Percentiles rank a stretch among this genome's conserved stretches.
These are phyloP conservation scores for Rhodomyrtus tomentosa DNA, from an alignment of 345 rosid genomes.

Conservation along the genomic window DNA sequence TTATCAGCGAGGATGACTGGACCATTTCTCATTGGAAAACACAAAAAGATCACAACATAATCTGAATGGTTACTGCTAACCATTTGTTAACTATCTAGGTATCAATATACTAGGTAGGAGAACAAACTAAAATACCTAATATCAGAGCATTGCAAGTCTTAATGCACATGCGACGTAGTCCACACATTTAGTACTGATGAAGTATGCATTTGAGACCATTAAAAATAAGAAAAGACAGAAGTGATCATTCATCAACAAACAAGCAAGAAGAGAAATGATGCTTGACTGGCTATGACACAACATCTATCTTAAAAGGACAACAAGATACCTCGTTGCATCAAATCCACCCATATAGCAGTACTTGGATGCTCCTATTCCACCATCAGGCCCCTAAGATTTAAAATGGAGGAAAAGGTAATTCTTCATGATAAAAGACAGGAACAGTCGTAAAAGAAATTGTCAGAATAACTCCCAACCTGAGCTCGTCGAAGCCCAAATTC, in stretches of 20 bases:
- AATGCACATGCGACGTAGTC: neutral
- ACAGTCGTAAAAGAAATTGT: neutral
- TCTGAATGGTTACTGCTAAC: neutral
- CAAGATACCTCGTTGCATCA: slow-evolving; percentile 82
- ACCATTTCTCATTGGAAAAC: neutral
- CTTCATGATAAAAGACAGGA: neutral
- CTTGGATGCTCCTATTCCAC: slow-evolving; percentile 81
- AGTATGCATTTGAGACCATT: neutral
- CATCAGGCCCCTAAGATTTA: slow-evolving; percentile 79
- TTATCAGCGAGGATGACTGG: neutral
- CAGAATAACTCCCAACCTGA: slow-evolving; percentile 43
- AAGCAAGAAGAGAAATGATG: neutral
- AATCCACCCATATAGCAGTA: slow-evolving; percentile 96
- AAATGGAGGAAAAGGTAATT: neutral
- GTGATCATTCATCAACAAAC: neutral
- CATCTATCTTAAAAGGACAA: neutral
- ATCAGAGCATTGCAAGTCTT: neutral
- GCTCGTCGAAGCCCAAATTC: slow-evolving; percentile 97
- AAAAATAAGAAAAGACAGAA: neutral
- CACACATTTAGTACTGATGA: neutral
- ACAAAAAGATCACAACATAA: neutral
- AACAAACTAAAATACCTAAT: neutral
- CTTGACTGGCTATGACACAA: neutral
- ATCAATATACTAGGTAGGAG: neutral
- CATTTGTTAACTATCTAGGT: neutral